Conservation (phyloP, 1,284 basidiomycete species). For the Rhodotorula glutinis region DNA sequence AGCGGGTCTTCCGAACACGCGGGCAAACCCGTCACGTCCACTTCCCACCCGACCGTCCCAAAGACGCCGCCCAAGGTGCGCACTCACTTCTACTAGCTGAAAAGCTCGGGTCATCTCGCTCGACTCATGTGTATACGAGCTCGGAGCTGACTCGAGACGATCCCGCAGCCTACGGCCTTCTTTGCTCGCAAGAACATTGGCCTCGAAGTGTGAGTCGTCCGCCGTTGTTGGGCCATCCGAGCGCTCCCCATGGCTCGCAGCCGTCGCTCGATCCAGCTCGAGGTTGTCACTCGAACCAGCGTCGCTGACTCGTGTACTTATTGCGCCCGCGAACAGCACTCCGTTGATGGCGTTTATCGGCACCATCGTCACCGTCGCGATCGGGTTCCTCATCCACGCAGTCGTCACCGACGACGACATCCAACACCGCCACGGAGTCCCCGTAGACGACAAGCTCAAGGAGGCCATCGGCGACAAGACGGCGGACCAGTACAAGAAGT, state of each 20-base stretch:
- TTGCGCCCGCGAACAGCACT: not conserved
- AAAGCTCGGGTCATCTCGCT: too few relatives aligned
- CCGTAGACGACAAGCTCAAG: conserved; percentile 5
- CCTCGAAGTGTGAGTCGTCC: conserved; percentile 12
- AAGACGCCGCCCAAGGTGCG: conserved; percentile 1
- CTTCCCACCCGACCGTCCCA: conserved; percentile 12
- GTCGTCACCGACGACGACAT: conserved; percentile 5
- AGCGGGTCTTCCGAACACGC: not conserved
- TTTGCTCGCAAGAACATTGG: conserved; percentile 25
- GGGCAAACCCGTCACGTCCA: conserved; percentile 8
- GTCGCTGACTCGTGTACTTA: too few relatives aligned
- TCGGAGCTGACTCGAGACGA: too few relatives aligned
- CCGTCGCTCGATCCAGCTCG: too few relatives aligned
- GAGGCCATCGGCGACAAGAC: conserved; percentile 1
- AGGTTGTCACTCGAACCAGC: too few relatives aligned
- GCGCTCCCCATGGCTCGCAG: too few relatives aligned
- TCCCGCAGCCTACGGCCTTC: conserved; percentile 12
- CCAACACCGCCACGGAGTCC: conserved; percentile 21
- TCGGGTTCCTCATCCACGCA: conserved; percentile 6
- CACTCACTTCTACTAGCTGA: too few relatives aligned
- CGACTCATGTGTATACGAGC: too few relatives aligned
- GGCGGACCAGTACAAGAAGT: not conserved
- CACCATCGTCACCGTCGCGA: conserved; percentile 4
- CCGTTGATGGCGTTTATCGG: conserved; percentile 14
- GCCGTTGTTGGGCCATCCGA: not conserved